phyloP scores from a whole-genome alignment of 352 stramenopile genomes.

The Globisporangium rhizosaccharum region DNA sequence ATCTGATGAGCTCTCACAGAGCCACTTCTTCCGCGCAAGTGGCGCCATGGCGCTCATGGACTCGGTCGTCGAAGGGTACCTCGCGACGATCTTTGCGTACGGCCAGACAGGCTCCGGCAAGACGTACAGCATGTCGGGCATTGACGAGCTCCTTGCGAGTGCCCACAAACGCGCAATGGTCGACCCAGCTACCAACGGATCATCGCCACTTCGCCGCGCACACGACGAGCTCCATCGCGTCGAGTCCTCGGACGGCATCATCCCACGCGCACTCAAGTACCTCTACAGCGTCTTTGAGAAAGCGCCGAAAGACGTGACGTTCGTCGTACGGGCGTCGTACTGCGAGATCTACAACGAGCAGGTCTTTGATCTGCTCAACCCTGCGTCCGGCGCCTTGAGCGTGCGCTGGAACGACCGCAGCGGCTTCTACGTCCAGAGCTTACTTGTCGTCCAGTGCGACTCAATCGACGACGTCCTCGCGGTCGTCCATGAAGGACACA shows the following conservation, averaged over 20 bases:
- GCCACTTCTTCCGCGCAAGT: constrained; percentile 56
- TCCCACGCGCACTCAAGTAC: constrained; percentile 68
- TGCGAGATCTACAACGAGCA: constrained; percentile 87
- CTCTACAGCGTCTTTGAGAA: constrained; percentile 47
- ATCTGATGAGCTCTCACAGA: constrained; percentile 49
- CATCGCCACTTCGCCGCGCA: neutral
- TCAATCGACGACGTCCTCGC: constrained; percentile 66
- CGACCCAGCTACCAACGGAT: neutral
- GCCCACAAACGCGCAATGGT: constrained; percentile 16
- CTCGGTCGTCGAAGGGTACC: constrained; percentile 62
- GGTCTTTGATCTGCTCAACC: constrained; percentile 72
- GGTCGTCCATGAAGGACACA: constrained; percentile 70
- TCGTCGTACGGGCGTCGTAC: constrained; percentile 65
- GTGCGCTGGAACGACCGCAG: constrained; percentile 69
- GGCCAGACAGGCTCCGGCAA: constrained; percentile 66
- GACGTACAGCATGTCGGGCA: constrained; percentile 77
- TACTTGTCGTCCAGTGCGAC: constrained; percentile 71
- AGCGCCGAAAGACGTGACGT: constrained; percentile 42
- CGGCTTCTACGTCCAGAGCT: constrained; percentile 76
- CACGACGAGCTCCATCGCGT: constrained; percentile 4
- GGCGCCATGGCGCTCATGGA: constrained; percentile 57
- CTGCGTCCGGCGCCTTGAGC: constrained; percentile 47
- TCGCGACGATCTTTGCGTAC: constrained; percentile 66
- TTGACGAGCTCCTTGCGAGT: constrained; percentile 53
- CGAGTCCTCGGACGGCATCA: constrained; percentile 60